These are phyloP conservation scores for Rhizopogon roseolus DNA, from an alignment of 768 basidiomycete genomes.

Conservation along the genomic window DNA sequence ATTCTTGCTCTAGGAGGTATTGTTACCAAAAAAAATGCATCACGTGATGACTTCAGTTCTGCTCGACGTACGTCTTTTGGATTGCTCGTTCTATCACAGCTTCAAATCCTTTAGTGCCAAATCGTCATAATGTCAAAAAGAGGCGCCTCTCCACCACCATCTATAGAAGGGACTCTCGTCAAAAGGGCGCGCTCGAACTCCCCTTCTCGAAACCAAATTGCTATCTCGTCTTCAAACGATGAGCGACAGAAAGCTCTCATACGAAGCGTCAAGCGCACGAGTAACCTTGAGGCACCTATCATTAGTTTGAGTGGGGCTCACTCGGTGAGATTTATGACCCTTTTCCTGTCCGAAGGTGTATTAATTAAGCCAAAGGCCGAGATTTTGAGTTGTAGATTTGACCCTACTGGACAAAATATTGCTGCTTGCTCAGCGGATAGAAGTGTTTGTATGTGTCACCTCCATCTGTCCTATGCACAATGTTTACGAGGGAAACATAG, in stretches of 20 bases:
- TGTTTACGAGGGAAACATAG: slow-evolving; percentile 29
- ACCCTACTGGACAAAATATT: slow-evolving; percentile 89
- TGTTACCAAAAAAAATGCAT: neutral
- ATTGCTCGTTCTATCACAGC: no score
- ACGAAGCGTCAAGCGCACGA: slow-evolving; percentile 87
- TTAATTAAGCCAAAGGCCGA: slow-evolving; percentile 50
- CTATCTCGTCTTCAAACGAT: slow-evolving; percentile 71
- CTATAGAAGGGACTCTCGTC: slow-evolving; percentile 44
- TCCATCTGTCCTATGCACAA: slow-evolving; percentile 3
- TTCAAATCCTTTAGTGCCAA: neutral
- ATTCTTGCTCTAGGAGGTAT: no score
- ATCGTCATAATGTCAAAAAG: slow-evolving; percentile 64
- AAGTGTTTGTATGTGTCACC: slow-evolving; percentile 68
- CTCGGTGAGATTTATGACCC: slow-evolving; percentile 45
- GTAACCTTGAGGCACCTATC: slow-evolving; percentile 89
- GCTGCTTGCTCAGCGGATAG: slow-evolving; percentile 91
- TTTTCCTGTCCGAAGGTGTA: slow-evolving; percentile 1
- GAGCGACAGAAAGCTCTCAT: slow-evolving; percentile 76
- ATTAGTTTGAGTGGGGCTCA: slow-evolving; percentile 87
- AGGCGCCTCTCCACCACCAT: slow-evolving; percentile 50
- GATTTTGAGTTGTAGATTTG: slow-evolving; percentile 89
- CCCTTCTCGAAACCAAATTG: slow-evolving; percentile 60
- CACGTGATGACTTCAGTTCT: neutral
- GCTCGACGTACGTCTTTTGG: neutral
- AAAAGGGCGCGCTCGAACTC: slow-evolving; percentile 55